Base-by-base conservation (phyloP, 768 basidiomycete species). In the Rhodotorula paludigena region DNA sequence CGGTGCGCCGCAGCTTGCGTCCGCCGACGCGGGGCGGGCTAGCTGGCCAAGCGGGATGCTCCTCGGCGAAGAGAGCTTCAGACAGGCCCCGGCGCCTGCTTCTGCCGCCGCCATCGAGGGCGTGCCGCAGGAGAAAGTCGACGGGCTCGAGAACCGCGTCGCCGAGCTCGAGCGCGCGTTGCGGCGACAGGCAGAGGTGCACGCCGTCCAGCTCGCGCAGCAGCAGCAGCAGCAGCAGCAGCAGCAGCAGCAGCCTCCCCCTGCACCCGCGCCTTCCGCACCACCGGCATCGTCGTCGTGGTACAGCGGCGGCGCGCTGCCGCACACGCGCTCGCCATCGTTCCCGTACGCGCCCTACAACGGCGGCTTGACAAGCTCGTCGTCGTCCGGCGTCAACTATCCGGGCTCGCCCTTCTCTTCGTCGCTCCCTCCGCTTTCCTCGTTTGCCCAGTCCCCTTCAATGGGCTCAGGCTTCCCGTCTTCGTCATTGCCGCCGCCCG, bases 291-390 rank as follows among this genome's bases (percentile, higher is more conserved):
- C 28, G 49, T 0, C 25, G 21, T 33, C 57, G 11, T 23, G 30
- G 25, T 60, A 60, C 56, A 49, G 5, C 32, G 20, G 30, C 1
- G 35, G 33, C 5, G 28, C 36, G 8, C 28, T 59, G 14, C 16
- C 55, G 9, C 61, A 61, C 23, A 58, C 60, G 33, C 55, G 66
- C 20, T 58, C 56, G 11, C 66, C 66, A 0, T 53, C 49, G 2
- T 68, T 68, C 51, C 66, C 66, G 3, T 67, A 30, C 55, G 36
- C 44, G 55, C 25, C 21, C 28, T 58, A 64, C 53, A 20, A 2
- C 21, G 28, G 47, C 21, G n/a, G 16, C 7, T 56, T 54, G n/a
- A 36, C 62, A 11, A 33, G 45, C 5, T 35, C 54, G 32, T 15
- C 51, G 30, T 39, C 55, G 21, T 38, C 16, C n/a, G 1, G 23